Percentiles rank a stretch among this genome's conserved stretches.
Evolutionary conservation across 2,329 filamentous ascomycete species (phyloP).

Genomic region (Talaromyces sp.): DNA sequence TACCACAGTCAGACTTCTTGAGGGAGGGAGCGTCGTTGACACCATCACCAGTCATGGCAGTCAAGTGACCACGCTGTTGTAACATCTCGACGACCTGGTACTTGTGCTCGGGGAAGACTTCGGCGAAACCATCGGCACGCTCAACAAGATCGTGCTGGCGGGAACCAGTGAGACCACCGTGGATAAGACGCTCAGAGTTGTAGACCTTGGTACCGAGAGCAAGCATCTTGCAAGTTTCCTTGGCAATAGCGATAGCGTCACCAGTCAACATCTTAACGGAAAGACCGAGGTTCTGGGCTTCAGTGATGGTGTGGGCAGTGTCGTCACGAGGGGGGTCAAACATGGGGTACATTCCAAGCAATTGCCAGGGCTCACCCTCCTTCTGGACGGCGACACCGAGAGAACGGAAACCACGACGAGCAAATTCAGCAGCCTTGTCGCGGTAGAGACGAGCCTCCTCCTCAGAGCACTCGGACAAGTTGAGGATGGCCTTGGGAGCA

Average conservation of each 20-base stretch:
- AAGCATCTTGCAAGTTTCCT: slow-evolving; percentile 75
- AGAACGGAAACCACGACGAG: slow-evolving; percentile 70
- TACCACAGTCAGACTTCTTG: slow-evolving; percentile 69
- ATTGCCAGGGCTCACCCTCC: slow-evolving; percentile 66
- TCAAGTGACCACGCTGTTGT: slow-evolving; percentile 65
- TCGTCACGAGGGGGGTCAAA: slow-evolving; percentile 73
- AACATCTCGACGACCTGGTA: slow-evolving; percentile 70
- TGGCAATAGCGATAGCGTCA: slow-evolving; percentile 72
- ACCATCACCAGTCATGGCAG: slow-evolving; percentile 70
- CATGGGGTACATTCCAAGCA: slow-evolving; percentile 71
- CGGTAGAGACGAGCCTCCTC: slow-evolving; percentile 63
- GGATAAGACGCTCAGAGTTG: slow-evolving; percentile 70
- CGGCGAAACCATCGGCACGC: slow-evolving; percentile 66
- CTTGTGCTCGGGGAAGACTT: slow-evolving; percentile 70
- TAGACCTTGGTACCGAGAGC: slow-evolving; percentile 73
- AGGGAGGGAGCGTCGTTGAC: slow-evolving; percentile 68
- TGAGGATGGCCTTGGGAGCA: slow-evolving; percentile 68
- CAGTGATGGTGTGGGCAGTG: slow-evolving; percentile 69
- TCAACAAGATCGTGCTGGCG: slow-evolving; percentile 71
- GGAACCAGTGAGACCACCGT: slow-evolving; percentile 66
- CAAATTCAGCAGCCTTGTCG: slow-evolving; percentile 68
- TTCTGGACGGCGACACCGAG: slow-evolving; percentile 72
- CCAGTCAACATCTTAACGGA: slow-evolving; percentile 75
- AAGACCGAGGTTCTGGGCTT: slow-evolving; percentile 69
- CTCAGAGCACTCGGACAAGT: slow-evolving; percentile 62